Evolutionary conservation across 1,139 yeast genomes (phyloP).

Genomic region (Taphrina wiesneri): DNA sequence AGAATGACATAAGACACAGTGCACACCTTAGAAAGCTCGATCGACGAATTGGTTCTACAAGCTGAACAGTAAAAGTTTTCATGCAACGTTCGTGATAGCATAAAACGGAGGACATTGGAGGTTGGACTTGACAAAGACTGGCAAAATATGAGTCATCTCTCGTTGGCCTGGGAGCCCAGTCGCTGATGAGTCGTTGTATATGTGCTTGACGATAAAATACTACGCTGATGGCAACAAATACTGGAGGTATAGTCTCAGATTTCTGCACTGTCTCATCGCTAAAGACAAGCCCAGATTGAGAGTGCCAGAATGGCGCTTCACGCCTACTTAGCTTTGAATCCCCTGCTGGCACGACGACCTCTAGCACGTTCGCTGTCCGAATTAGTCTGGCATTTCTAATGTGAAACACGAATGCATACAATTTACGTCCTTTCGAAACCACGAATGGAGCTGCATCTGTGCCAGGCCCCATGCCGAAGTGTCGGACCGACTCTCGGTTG

Average conservation of each 20-base stretch:
- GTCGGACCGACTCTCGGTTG: slow-evolving; percentile 99
- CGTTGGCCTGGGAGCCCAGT: too few relatives aligned
- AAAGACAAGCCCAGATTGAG: not conserved
- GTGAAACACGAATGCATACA: slow-evolving; percentile 43
- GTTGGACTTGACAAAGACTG: too few relatives aligned
- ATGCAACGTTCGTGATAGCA: too few relatives aligned
- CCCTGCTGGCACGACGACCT: slow-evolving; percentile 99
- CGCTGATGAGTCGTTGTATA: not conserved
- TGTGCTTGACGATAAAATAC: not conserved
- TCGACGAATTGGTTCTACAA: too few relatives aligned
- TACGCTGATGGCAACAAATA: not conserved
- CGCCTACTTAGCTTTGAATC: slow-evolving; percentile 87
- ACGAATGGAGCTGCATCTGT: slow-evolving; percentile 99
- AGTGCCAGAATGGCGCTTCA: not conserved
- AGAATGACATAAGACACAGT: too few relatives aligned
- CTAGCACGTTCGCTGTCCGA: slow-evolving; percentile 81
- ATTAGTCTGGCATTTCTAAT: not conserved
- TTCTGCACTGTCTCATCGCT: not conserved
- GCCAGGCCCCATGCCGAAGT: slow-evolving; percentile 99
- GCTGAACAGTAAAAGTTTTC: too few relatives aligned
- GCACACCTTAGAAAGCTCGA: too few relatives aligned
- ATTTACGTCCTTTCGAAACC: slow-evolving; percentile 96
- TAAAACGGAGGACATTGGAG: too few relatives aligned
- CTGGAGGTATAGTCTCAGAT: not conserved
- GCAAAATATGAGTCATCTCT: too few relatives aligned